phyloP scores from a whole-genome alignment of 306 rosid genomes.

The Malus sylvestris region DNA sequence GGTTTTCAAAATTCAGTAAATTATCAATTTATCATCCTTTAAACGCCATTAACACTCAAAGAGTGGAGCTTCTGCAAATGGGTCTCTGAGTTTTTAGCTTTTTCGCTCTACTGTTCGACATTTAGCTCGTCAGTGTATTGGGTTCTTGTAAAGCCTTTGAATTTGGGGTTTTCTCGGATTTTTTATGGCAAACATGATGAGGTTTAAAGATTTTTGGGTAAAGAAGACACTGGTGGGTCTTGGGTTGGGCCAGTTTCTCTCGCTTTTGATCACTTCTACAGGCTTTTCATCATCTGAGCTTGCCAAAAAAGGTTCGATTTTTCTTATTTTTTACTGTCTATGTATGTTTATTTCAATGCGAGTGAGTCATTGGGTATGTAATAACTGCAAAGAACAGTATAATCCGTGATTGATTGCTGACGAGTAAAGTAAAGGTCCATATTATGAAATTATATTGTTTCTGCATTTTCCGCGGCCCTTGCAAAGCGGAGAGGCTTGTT shows the following conservation, averaged over 20 bases:
- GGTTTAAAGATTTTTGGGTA: constrained; percentile 36
- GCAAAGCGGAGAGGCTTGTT: no score
- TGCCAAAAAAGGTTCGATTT: constrained; percentile 62
- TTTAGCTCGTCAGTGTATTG: background rate
- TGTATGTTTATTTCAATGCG: no score
- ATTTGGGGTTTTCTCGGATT: background rate
- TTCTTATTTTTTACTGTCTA: background rate
- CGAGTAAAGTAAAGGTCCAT: background rate
- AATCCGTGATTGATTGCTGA: background rate
- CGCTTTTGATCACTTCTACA: constrained; percentile 81
- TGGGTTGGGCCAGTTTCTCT: constrained; percentile 86
- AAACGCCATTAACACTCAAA: background rate
- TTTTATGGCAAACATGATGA: constrained; percentile 21
- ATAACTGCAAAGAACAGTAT: background rate
- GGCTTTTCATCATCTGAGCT: constrained; percentile 82
- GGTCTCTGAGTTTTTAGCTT: constrained; percentile 4
- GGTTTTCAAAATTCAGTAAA: background rate
- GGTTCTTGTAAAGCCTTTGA: background rate
- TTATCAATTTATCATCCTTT: background rate
- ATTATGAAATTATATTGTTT: background rate
- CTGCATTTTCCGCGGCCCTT: background rate
- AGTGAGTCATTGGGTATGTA: no score
- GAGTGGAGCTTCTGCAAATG: constrained; percentile 1
- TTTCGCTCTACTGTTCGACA: background rate
- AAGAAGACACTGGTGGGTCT: constrained; percentile 61